Evolutionary conservation across 2,329 filamentous ascomycete genomes (phyloP).

Genomic region (Paecilomyces variotii): DNA sequence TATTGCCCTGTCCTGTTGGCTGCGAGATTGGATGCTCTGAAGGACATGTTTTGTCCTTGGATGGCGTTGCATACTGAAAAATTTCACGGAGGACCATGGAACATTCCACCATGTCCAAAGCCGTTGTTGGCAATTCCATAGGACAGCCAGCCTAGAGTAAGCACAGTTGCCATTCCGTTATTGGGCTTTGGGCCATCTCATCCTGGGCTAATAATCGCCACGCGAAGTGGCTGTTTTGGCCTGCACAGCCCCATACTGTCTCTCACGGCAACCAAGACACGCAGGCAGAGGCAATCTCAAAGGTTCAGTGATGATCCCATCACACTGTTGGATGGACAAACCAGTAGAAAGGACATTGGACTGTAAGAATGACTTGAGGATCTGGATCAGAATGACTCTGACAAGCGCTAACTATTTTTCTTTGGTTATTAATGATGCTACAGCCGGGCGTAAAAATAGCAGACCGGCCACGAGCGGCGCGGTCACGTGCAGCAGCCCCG

Average conservation of each 20-base stretch:
- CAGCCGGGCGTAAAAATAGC: neutral
- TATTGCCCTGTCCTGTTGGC: neutral
- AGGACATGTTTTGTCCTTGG: neutral
- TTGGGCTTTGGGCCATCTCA: neutral
- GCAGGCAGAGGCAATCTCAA: neutral
- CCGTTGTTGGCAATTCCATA: neutral
- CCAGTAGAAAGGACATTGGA: neutral
- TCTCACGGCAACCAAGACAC: neutral
- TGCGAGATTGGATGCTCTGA: neutral
- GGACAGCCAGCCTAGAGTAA: neutral
- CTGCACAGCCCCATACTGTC: neutral
- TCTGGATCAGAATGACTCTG: neutral
- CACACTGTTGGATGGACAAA: neutral
- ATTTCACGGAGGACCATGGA: neutral
- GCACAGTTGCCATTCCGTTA: neutral
- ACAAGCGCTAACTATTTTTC: neutral
- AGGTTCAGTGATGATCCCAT: neutral
- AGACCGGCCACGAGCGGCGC: neutral
- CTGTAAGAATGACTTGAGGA: neutral
- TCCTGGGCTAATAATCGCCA: neutral
- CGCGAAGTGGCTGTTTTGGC: constrained; percentile 1
- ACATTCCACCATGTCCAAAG: neutral
- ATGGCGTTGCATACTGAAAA: neutral
- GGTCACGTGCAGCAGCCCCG: constrained; percentile 17
- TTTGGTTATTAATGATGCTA: neutral